Conservation (phyloP, 495 filamentous ascomycete genomes). For the Aspergillus diversus region DNA sequence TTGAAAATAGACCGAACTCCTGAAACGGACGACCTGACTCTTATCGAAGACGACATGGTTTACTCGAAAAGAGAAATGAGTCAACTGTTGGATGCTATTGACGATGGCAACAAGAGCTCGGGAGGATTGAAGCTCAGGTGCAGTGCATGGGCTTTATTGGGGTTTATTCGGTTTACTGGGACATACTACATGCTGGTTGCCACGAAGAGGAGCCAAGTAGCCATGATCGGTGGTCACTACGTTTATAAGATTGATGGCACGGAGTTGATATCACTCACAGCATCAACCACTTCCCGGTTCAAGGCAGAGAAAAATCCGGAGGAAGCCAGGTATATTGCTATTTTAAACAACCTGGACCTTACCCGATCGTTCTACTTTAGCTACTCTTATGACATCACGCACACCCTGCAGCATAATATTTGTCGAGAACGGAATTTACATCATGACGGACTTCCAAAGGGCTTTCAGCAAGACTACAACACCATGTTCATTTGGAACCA, state of each 20-base stretch:
- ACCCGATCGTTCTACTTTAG: slow-evolving; percentile 96
- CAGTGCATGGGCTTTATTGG: slow-evolving; percentile 90
- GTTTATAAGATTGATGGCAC: slow-evolving; percentile 96
- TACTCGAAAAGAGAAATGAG: slow-evolving; percentile 94
- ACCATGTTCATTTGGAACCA: slow-evolving; percentile 99
- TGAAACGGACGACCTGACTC: slow-evolving; percentile 76
- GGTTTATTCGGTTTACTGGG: slow-evolving; percentile 94
- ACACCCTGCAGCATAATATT: slow-evolving; percentile 91
- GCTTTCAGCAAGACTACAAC: slow-evolving; percentile 71
- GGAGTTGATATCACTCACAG: slow-evolving; percentile 84
- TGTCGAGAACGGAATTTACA: slow-evolving; percentile 74
- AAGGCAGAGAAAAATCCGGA: slow-evolving; percentile 84
- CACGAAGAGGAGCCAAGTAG: slow-evolving; percentile 93
- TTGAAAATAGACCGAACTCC: slow-evolving; percentile 92
- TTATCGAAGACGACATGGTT: slow-evolving; percentile 91
- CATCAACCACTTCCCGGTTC: slow-evolving; percentile 60
- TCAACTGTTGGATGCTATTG: slow-evolving; percentile 88
- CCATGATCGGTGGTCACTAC: slow-evolving; percentile 94
- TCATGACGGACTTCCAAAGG: slow-evolving; percentile 60
- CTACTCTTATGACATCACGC: slow-evolving; percentile 95
- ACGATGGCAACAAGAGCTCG: slow-evolving; percentile 89
- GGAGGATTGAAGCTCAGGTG: slow-evolving; percentile 91
- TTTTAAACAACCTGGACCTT: slow-evolving; percentile 88
- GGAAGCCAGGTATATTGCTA: slow-evolving; percentile 85
- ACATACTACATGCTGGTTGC: slow-evolving; percentile 97